phyloP scores from a whole-genome alignment of 495 filamentous ascomycete species.

The Trypethelium eluteriae region DNA sequence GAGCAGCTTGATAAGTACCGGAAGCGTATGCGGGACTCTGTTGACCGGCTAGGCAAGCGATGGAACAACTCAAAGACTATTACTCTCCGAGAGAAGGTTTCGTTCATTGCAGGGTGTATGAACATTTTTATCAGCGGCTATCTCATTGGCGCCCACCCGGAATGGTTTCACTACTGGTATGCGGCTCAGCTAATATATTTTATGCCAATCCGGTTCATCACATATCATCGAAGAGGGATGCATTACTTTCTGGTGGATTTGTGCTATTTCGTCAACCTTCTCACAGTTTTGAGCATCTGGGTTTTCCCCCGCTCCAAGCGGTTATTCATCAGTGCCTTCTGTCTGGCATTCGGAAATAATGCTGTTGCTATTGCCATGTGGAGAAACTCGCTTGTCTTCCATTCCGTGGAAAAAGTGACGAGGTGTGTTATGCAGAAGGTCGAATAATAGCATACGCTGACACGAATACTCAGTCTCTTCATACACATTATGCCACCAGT shows the following conservation, averaged over 20 bases:
- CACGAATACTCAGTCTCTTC: conserved; percentile 56
- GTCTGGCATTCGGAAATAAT: conserved; percentile 90
- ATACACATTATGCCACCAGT: conserved; percentile 98
- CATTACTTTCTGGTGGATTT: conserved; percentile 97
- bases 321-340: conserved; percentile 87
- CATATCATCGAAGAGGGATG: conserved; percentile 81
- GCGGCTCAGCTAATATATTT: conserved; percentile 63
- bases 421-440: conserved; percentile 43
- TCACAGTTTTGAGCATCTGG: conserved; percentile 78
- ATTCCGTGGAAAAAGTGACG: conserved; percentile 91
- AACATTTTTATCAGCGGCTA: conserved; percentile 97
- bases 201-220: conserved; percentile 90
- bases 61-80: conserved; percentile 87
- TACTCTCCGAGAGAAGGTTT: conserved; percentile 84
- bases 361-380: conserved; percentile 98
- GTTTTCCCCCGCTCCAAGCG: conserved; percentile 84
- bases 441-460: not conserved
- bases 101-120: conserved; percentile 90
- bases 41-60: conserved; percentile 75
- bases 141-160: conserved; percentile 74
- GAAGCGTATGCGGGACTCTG: conserved; percentile 72
- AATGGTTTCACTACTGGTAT: conserved; percentile 91
- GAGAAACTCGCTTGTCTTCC: conserved; percentile 96
- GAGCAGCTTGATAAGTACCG: conserved; percentile 89
- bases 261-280: conserved; percentile 95